Evolutionary conservation across 805 yeast species (phyloP).

Genomic region (Kodamaea sagamina): DNA sequence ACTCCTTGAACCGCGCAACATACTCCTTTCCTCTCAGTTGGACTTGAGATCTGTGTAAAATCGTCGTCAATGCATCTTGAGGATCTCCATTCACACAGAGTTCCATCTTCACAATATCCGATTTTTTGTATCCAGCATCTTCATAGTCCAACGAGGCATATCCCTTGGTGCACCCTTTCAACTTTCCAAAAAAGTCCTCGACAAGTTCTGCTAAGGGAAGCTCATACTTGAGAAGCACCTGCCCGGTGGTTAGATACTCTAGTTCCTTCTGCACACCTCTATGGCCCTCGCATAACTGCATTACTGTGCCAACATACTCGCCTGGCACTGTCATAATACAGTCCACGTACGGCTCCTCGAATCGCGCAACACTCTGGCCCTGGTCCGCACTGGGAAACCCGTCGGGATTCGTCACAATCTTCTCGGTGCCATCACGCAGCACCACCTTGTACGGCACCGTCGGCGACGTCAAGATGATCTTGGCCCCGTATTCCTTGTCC

Average conservation of each 20-base stretch:
- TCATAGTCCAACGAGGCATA: slow-evolving; percentile 95
- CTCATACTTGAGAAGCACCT: slow-evolving; percentile 75
- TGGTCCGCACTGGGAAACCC: slow-evolving; percentile 75
- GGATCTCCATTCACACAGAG: slow-evolving; percentile 84
- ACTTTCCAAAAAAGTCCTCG: slow-evolving; percentile 92
- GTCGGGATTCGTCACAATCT: slow-evolving; percentile 83
- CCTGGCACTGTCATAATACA: slow-evolving; percentile 89
- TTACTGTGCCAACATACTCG: slow-evolving; percentile 85
- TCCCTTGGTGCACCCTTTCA: slow-evolving; percentile 87
- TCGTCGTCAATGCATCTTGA: slow-evolving; percentile 89
- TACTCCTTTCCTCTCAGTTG: slow-evolving; percentile 74
- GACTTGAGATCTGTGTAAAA: slow-evolving; percentile 80
- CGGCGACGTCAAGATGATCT: slow-evolving; percentile 89
- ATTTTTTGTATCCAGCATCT: slow-evolving; percentile 80
- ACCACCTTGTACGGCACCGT: slow-evolving; percentile 88
- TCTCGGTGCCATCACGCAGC: slow-evolving; percentile 63
- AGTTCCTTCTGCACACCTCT: slow-evolving; percentile 83
- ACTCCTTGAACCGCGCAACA: slow-evolving; percentile 80
- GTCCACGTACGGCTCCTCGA: slow-evolving; percentile 85
- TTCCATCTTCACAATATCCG: slow-evolving; percentile 85
- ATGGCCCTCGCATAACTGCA: slow-evolving; percentile 79
- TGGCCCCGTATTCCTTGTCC: slow-evolving; percentile 92
- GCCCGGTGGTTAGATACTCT: slow-evolving; percentile 75
- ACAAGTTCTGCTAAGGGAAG: slow-evolving; percentile 88
- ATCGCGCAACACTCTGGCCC: slow-evolving; percentile 48